Base-by-base conservation (phyloP, 352 stramenopile species). In the Saprolegnia diclina region DNA sequence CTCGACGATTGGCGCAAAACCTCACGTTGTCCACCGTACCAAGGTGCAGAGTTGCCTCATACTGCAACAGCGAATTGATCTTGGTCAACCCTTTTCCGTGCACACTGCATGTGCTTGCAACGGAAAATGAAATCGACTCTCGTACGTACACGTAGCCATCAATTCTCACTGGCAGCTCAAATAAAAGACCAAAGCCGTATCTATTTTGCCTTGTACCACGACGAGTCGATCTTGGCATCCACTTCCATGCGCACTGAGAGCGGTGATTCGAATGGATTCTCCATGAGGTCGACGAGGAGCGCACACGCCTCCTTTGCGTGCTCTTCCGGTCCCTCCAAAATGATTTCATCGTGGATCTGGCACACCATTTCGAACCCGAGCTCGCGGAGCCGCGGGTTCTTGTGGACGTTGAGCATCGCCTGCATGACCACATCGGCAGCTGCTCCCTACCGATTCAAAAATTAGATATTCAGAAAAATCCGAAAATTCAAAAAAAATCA, bases 161-260 rank as follows among this genome's bases (percentile, higher is more conserved):
- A 4, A 14, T 4, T n/a, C 42, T 7, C 42, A 14, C 42, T n/a
- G 42, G 4, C 42, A n/a, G 11, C 42, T 11, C 42, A 48, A 48
- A 48, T 10, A 1, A 48, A 4, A 48, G 6, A 37, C 11, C 6
- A 19, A 42, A 44, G 22, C 42, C 4, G 19, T 64, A 48, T 66
- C 78, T 92, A 99, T 80, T 99, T 99, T 19, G 96, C 97, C 77
- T 99, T 97, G 80, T 99, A 99, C 97, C 97, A 99, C 66, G 93
- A 99, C 50, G 98, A 92, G 32, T 97, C 89, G 10, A 95, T 94
- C 19, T 98, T 97, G 40, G 92, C 92, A 71, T 98, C 94, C 22
- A 98, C 94, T 48, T 95, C 80, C 40, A 98, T 78, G 24, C 94
- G 89, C 7, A 97, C 90, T 0, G 83, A 83, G n/a, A 97, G 73